Percentiles rank a stretch among this genome's conserved stretches.
These are phyloP conservation scores for Cladosporium sp. DNA, from an alignment of 2,329 filamentous ascomycete species.

Conservation along the genomic window DNA sequence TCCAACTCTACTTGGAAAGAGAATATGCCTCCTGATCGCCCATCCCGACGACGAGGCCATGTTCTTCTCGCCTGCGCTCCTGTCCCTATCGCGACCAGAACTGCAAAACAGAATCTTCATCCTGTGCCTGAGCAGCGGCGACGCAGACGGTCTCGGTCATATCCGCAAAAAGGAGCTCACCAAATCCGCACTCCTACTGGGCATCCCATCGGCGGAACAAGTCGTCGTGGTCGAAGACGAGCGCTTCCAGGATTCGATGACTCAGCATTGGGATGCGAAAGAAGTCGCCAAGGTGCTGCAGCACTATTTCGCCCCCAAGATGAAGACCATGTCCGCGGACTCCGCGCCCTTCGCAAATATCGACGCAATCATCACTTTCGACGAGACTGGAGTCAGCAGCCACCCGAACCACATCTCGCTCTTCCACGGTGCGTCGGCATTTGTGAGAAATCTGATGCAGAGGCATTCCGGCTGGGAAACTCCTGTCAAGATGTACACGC, in stretches of 20 bases:
- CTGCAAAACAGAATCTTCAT: conserved; percentile 91
- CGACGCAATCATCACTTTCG: conserved; percentile 87
- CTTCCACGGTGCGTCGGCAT: conserved; percentile 73
- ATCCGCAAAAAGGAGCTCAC: conserved; percentile 78
- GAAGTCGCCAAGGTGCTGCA: conserved; percentile 68
- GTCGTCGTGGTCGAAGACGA: conserved; percentile 80
- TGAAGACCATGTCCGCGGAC: conserved; percentile 40
- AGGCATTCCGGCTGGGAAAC: conserved; percentile 61
- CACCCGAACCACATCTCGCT: conserved; percentile 94
- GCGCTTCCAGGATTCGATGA: conserved; percentile 88
- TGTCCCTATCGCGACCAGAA: conserved; percentile 75
- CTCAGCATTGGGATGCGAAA: conserved; percentile 65
- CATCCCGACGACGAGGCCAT: conserved; percentile 99
- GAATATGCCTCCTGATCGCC: conserved; percentile 87
- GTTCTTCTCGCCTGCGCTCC: conserved; percentile 91
- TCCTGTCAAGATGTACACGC: conserved; percentile 80
- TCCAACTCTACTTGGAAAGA: conserved; percentile 71
- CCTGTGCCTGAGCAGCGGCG: conserved; percentile 83
- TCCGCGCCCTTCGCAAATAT: conserved; percentile 55
- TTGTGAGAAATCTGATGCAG: conserved; percentile 63
- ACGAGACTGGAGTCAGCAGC: conserved; percentile 71
- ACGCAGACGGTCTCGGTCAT: conserved; percentile 83
- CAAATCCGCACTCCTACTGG: conserved; percentile 72
- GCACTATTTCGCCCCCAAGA: conserved; percentile 67
- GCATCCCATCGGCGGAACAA: conserved; percentile 69